These are phyloP conservation scores for Vitis hybrid DNA, from an alignment of 177 flowering plant genomes.

Conservation along the genomic window DNA sequence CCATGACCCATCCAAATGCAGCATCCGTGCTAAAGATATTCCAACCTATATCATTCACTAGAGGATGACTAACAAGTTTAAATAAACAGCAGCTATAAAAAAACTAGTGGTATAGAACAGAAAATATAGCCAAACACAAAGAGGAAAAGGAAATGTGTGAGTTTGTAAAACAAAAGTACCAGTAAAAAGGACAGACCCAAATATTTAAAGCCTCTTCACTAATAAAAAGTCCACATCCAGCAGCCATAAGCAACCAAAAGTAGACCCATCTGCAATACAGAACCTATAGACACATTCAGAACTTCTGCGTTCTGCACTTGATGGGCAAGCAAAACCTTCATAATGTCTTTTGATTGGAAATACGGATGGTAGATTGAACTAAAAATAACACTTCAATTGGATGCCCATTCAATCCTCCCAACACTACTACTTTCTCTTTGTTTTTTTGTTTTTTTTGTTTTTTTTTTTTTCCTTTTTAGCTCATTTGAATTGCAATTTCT, in stretches of 20 bases:
- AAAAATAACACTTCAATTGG: too few species aligned
- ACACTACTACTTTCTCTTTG: too few species aligned
- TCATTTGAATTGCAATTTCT: too few species aligned
- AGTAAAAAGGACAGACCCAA: constrained; percentile 83
- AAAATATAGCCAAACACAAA: not conserved
- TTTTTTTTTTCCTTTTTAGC: too few species aligned
- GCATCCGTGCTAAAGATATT: constrained; percentile 55
- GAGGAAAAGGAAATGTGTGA: constrained; percentile 11
- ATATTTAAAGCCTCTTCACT: constrained; percentile 95
- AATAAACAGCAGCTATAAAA: not conserved
- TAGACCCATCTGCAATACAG: constrained; percentile 74
- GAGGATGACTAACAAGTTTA: not conserved
- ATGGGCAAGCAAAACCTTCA: too few species aligned
- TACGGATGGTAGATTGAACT: too few species aligned
- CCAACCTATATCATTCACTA: constrained; percentile 62
- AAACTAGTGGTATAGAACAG: not conserved
- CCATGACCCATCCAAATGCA: constrained; percentile 81
- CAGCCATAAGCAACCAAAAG: constrained; percentile 97
- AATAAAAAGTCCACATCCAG: constrained; percentile 87
- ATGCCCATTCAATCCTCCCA: too few species aligned
- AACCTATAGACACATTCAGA: not conserved
- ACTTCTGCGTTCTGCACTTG: too few species aligned
- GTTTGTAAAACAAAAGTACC: constrained; percentile 58
- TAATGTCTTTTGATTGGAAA: too few species aligned
- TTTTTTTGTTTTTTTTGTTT: too few species aligned